These are phyloP conservation scores for Lentinula novae-zelandiae DNA, from an alignment of 1,284 basidiomycete species.

Conservation along the genomic window DNA sequence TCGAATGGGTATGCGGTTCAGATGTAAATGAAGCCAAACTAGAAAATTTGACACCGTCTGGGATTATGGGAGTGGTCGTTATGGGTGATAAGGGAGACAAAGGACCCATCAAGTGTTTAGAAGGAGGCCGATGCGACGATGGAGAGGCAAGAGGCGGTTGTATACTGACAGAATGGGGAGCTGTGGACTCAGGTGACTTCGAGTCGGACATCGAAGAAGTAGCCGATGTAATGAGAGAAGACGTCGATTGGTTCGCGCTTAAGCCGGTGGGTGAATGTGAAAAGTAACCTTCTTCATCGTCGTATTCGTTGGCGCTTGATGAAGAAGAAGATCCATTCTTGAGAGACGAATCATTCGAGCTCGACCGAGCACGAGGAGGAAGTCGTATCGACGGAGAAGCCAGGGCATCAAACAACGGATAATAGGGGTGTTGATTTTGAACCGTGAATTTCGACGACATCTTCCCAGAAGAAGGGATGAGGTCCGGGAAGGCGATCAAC, in stretches of 20 bases:
- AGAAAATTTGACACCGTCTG: not conserved
- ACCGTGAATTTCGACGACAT: constrained; percentile 6
- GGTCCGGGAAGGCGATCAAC: constrained; percentile 68
- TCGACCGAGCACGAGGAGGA: not conserved
- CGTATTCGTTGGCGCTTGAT: constrained; percentile 25
- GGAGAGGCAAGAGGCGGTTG: constrained; percentile 1
- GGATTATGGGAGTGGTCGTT: constrained; percentile 8
- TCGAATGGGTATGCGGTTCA: not conserved
- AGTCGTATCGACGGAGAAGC: constrained; percentile 6
- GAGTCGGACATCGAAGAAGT: constrained; percentile 41
- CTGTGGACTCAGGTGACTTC: not conserved
- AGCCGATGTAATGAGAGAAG: constrained; percentile 29
- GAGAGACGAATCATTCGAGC: not conserved
- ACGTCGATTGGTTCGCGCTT: constrained; percentile 24
- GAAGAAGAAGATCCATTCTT: constrained; percentile 19
- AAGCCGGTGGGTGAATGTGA: constrained; percentile 44
- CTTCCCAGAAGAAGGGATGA: constrained; percentile 38
- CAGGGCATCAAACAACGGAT: not conserved
- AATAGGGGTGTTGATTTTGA: not conserved
- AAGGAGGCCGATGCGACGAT: constrained; percentile 11
- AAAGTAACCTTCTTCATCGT: constrained; percentile 52
- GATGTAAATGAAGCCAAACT: not conserved
- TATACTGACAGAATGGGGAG: not conserved
- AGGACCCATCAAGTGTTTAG: constrained; percentile 14
- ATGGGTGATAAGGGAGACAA: constrained; percentile 15